phyloP scores from a whole-genome alignment of 257 asterid genomes.

The Nicotiana tomentosiformis region DNA sequence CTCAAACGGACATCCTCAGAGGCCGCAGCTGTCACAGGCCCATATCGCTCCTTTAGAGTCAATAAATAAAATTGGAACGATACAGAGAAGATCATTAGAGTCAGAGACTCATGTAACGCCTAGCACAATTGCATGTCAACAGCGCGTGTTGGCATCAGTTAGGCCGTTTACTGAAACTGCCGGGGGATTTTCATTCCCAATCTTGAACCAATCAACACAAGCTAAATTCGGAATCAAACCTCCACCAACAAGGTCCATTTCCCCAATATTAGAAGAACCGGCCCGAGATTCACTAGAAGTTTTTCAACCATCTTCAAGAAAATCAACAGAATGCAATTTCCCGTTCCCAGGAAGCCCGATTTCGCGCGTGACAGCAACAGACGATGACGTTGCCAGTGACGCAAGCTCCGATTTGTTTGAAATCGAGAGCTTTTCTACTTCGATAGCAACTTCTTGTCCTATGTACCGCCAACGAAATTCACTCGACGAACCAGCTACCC shows the following conservation, averaged over 20 bases:
- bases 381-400: constrained; percentile 65
- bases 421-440: constrained; percentile 77
- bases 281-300: constrained; percentile 62
- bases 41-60: neutral
- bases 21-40: neutral
- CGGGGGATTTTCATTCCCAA: constrained; percentile 59
- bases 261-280: constrained; percentile 35
- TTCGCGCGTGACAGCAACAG: constrained; percentile 28
- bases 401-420: constrained; percentile 90
- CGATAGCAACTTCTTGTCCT: constrained; percentile 44
- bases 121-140: constrained; percentile 28
- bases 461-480: constrained; percentile 58
- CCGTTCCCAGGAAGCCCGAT: constrained; percentile 42
- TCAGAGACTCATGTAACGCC: constrained; percentile 16
- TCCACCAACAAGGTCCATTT: constrained; percentile 10
- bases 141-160: constrained; percentile 43
- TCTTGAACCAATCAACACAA: constrained; percentile 31
- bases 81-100: constrained; percentile 5
- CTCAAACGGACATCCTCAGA: neutral
- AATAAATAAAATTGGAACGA: neutral
- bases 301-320: constrained; percentile 50
- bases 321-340: constrained; percentile 20
- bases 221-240: constrained; percentile 13
- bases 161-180: constrained; percentile 24
- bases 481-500: constrained; percentile 70